Conservation (phyloP, 495 filamentous ascomycete genomes). For the Daldinia concentrica region DNA sequence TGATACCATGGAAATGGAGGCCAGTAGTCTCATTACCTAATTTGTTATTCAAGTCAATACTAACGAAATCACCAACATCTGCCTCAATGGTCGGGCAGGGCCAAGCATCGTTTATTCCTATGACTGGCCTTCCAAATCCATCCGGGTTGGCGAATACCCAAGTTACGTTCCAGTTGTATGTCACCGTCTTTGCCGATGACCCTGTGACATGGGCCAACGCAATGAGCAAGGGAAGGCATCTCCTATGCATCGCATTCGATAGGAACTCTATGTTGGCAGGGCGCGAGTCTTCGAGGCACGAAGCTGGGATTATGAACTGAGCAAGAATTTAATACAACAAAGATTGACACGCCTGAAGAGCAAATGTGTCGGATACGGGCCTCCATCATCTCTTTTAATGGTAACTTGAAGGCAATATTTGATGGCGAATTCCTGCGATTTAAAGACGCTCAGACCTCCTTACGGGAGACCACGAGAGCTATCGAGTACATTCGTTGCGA, state of each 20-base stretch:
- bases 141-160: conserved; percentile 79
- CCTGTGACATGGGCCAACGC: conserved; percentile 36
- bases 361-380: conserved; percentile 26
- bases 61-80: conserved; percentile 73
- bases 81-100: conserved; percentile 75
- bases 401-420: conserved; percentile 18
- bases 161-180: conserved; percentile 68
- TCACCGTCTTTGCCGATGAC: conserved; percentile 48
- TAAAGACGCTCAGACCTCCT: neutral
- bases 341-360: conserved; percentile 26
- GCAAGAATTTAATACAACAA: conserved; percentile 5
- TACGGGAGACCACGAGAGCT: neutral
- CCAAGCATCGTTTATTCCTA: conserved; percentile 82
- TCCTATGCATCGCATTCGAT: conserved; percentile 26
- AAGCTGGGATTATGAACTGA: conserved; percentile 10
- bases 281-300: conserved; percentile 1
- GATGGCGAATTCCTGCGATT: neutral
- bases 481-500: conserved; percentile 3
- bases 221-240: conserved; percentile 21
- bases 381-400: conserved; percentile 23
- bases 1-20: conserved; percentile 85
- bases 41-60: conserved; percentile 76
- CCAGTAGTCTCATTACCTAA: conserved; percentile 76
- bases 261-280: conserved; percentile 24
- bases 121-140: conserved; percentile 69